Evolutionary conservation across 495 filamentous ascomycete genomes (phyloP), one percentile per base, ranked within the genome.

Genomic region (Trichoderma orchidacearum): DNA sequence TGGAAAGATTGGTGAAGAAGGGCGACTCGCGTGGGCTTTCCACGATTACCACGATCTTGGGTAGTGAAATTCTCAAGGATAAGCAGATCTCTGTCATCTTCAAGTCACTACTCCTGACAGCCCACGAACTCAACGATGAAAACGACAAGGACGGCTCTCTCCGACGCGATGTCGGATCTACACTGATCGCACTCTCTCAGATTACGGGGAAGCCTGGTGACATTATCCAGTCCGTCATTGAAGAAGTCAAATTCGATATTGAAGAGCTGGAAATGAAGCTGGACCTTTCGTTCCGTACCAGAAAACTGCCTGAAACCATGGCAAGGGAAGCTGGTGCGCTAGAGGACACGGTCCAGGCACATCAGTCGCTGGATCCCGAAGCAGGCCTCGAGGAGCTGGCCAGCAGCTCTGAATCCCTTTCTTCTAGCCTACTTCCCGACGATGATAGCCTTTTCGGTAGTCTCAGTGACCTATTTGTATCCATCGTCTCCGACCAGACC

Each of bases 231-330:
- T 74, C 73, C 41, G 70, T 80, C 9, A 69, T 92, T 55, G 69
- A 77, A 9, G 81, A 82, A 31, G 76, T 80, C 1, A 73, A 82
- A 8, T 68, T 87, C 52, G 81, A 89, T 58, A 72, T 89, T 29
- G 77, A 84, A 55, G 76, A 80, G 34, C 71, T 92, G 9, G 87
- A 91, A 63, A 71, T 85, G 63, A 84, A 76, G 57, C 72, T 94
- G 13, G 82, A 86, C 29, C 83, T 82, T 9, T 70, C 81, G 17
- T 78, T 90, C 45, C 79, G 70, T 59, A 79, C 64, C 53, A 72
- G 53, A 58, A 65, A 64, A 54, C 62, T 61, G 11, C 60, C 68
- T 30, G 64, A 62, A 29, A 45, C 62, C 8, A n/a, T n/a, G n/a
- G 59, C 68, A 7, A 61, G 70, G 28, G 76, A 80, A 59, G 69